A percentile compares a stretch with the other conserved stretches of the same genome.
phyloP scores from a whole-genome alignment of 352 stramenopile genomes.

The Globisporangium cederbergense region DNA sequence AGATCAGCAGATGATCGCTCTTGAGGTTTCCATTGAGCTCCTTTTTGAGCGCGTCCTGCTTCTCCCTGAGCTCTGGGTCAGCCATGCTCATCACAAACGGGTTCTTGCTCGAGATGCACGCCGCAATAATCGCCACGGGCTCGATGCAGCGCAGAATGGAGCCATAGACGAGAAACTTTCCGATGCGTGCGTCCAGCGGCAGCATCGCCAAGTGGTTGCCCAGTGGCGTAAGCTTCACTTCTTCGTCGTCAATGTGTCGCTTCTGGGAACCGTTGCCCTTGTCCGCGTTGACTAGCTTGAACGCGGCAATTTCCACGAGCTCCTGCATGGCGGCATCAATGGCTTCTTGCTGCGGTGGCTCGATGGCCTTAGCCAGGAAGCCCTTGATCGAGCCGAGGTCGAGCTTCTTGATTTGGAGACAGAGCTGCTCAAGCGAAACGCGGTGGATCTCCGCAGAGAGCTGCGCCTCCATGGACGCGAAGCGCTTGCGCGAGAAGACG shows the following conservation, averaged over 20 bases:
- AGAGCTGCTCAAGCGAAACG: conserved; percentile 82
- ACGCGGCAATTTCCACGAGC: conserved; percentile 87
- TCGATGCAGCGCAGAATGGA: conserved; percentile 83
- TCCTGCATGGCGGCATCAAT: conserved; percentile 91
- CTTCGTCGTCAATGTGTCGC: conserved; percentile 29
- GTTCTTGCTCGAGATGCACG: conserved; percentile 75
- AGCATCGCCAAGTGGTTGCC: conserved; percentile 85
- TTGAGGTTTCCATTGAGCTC: conserved; percentile 60
- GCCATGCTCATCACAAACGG: conserved; percentile 76
- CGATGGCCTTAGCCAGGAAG: conserved; percentile 83
- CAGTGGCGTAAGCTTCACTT: conserved; percentile 90
- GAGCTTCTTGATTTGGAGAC: conserved; percentile 86
- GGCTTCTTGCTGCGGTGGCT: conserved; percentile 89
- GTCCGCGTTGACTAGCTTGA: conserved; percentile 32
- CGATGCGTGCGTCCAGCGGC: conserved; percentile 81
- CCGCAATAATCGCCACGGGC: conserved; percentile 80
- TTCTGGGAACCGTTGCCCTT: conserved; percentile 14
- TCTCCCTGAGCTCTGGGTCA: conserved; percentile 50
- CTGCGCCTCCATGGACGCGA: conserved; percentile 60
- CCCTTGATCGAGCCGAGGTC: conserved; percentile 65
- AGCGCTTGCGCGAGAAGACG: conserved; percentile 66
- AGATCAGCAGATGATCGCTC: conserved; percentile 78
- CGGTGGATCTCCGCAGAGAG: conserved; percentile 87
- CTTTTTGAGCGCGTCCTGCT: conserved; percentile 65
- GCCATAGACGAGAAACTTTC: conserved; percentile 87